Conservation (phyloP, 148 eudicot genomes). For the Limonium bicolor region DNA sequence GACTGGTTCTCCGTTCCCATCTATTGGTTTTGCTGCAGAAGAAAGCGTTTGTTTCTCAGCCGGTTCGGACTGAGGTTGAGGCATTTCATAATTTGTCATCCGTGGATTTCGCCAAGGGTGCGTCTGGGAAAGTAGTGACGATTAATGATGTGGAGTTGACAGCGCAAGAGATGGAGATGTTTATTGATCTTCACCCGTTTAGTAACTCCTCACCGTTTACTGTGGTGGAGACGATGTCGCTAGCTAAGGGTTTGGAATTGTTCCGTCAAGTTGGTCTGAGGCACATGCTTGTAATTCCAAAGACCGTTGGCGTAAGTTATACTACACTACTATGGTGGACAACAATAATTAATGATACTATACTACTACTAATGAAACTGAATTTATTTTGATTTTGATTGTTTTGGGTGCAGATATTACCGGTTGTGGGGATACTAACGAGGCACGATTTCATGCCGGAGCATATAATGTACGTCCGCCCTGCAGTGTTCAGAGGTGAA, state of each 20-base stretch:
- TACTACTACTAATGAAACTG: background rate
- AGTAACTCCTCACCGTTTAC: constrained; percentile 80
- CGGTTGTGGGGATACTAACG: constrained; percentile 82
- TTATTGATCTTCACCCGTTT: constrained; percentile 67
- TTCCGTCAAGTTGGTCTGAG: constrained; percentile 87
- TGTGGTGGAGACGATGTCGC: constrained; percentile 77
- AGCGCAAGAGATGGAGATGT: constrained; percentile 85
- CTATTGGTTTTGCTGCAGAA: constrained; percentile 55
- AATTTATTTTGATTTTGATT: background rate
- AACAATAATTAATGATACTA: background rate
- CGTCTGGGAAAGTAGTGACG: constrained; percentile 31
- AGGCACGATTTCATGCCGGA: constrained; percentile 94
- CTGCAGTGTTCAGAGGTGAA: constrained; percentile 23
- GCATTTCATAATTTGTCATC: constrained; percentile 38
- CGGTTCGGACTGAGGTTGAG: constrained; percentile 20
- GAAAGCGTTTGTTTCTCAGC: constrained; percentile 40
- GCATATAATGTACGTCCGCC: constrained; percentile 55
- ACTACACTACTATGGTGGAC: no score
- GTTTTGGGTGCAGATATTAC: constrained; percentile 40
- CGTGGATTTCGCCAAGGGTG: constrained; percentile 66
- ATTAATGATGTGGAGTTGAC: constrained; percentile 46
- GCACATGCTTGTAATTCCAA: constrained; percentile 70
- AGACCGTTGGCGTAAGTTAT: constrained; percentile 37
- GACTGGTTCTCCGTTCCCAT: constrained; percentile 64
- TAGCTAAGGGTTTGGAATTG: constrained; percentile 69